Percentiles rank a stretch among this genome's conserved stretches.
These are phyloP conservation scores for Bonia amplexicaulis DNA, from an alignment of 176 grass and related monocot genomes.

Conservation along the genomic window DNA sequence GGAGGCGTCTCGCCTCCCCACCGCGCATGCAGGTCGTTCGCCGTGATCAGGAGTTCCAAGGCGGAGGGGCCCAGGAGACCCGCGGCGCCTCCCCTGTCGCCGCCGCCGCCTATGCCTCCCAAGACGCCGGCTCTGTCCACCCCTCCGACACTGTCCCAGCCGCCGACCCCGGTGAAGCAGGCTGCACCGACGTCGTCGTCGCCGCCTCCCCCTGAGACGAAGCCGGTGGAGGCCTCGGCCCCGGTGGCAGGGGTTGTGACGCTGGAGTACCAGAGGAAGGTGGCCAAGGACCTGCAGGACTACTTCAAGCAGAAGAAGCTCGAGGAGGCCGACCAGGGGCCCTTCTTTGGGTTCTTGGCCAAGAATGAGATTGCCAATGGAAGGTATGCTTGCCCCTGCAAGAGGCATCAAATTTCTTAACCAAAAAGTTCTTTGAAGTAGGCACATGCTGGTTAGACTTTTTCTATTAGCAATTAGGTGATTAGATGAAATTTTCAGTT, in stretches of 20 bases:
- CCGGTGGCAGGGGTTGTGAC: slow-evolving; percentile 54
- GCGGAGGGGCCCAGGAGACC: slow-evolving; percentile 94
- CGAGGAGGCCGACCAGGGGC: slow-evolving; percentile 73
- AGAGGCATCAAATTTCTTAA: slow-evolving; percentile 6
- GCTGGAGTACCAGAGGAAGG: slow-evolving; percentile 96
- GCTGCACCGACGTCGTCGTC: slow-evolving; percentile 22
- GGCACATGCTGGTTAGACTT: background rate
- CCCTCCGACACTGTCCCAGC: slow-evolving; percentile 50
- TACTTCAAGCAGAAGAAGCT: slow-evolving; percentile 99
- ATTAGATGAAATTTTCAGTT: background rate
- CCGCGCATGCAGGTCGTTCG: slow-evolving; percentile 34
- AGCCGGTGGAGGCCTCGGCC: slow-evolving; percentile 11
- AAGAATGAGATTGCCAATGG: slow-evolving; percentile 97
- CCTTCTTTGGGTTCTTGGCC: slow-evolving; percentile 72
- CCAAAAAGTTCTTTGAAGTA: background rate
- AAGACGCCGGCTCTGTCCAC: slow-evolving; percentile 44
- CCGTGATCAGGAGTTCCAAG: slow-evolving; percentile 65
- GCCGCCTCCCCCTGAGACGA: slow-evolving; percentile 22
- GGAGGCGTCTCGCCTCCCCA: slow-evolving; percentile 22
- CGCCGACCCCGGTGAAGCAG: slow-evolving; percentile 42
- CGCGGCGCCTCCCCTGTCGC: slow-evolving; percentile 63
- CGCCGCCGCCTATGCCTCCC: slow-evolving; percentile 48
- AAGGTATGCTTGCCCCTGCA: slow-evolving; percentile 54
- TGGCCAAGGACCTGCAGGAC: slow-evolving; percentile 94
- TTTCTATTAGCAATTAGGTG: background rate